Base-by-base conservation (phyloP, 2,329 filamentous ascomycete species). In the Chaetomium globosum region DNA sequence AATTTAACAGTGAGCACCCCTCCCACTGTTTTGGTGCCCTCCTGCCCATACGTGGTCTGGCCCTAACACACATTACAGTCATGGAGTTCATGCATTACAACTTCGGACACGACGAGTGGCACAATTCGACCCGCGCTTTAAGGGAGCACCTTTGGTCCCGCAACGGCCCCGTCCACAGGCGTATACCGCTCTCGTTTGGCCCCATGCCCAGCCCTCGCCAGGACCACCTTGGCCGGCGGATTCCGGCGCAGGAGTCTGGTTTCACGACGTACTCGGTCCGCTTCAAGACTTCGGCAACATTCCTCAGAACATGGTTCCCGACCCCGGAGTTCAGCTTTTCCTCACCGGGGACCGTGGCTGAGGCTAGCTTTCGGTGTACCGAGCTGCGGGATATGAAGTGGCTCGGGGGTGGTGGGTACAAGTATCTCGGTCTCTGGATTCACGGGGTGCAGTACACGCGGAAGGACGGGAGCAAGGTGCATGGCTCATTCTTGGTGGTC, bases 321-420 rank as follows among this genome's bases (percentile, higher is more conserved):
- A 78, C 74, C 4, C 69, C 71, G 0, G 72, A 73, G 0, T 82
- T 79, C 65, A 72, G 71, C 26, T 85, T 85, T 71, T 74, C 71
- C 9, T 74, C 70, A 1, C 79, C 80, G 0, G 78, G 77, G 2
- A 83, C 81, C 0, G 71, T 82, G 1, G 81, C 78, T 0, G 74
- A 78, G 19, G 82, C 80, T 0, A 81, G 75, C n/a, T 76, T 80
- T 57, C 77, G 75, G 0, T 74, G 76, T 23, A 83, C 73, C 0
- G 79, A 77, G 1, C 73, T 85, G 2, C 73, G 77, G 46, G 81
- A 82, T 0, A 82, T 89, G 78, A 78, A 82, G 33, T 89, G 86
- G 86, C 80, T 89, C 0, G 85, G 83, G 3, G 86, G 86, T 2
- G 74, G 76, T 0, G 85, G 86, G 0, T 89, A 89, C 72, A 80